Base-by-base conservation (phyloP, 1,284 basidiomycete species). In the Xerocomus amazonicus region DNA sequence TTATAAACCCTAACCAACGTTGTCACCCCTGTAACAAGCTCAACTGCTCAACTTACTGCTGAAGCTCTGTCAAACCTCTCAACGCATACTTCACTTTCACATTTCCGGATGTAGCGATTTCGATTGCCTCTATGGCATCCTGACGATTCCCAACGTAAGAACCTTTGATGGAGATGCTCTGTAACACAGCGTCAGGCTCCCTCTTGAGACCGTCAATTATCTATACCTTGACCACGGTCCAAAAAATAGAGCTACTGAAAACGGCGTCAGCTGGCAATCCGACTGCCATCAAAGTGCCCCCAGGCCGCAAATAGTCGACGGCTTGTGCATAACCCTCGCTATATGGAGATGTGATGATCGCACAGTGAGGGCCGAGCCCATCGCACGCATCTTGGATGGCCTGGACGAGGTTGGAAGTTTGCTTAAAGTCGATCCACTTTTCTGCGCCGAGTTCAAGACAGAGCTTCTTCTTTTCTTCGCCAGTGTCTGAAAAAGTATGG, bases 361-460 rank as follows among this genome's bases (percentile, higher is more conserved):
- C 80, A 10, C 84, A 80, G 62, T 94, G 90, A 1, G 90, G 82
- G 32, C 91, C 90, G 9, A 73, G 65, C 1, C 88, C 90, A 48
- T 77, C 87, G 0, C 86, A 87, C 1, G 79, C 77, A 8, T 72
- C 77, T 64, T 79, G 75, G 54, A 92, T 76, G 29, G 81, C 83
- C 35, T 67, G 70, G 29, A 84, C 79, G 48, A 89, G 71, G 59
- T 89, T 74, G 50, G 78, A 74, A 12, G 72, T 73, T 62, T 78
- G 75, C 58, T 76, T 81, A 73, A 90, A 92, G 72, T 95, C 90
- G 57, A 94, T 77, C 79, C 85, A 93, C 45, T 75, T 75, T 57
- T 88, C 83, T 0, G 89, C 89, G 39, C 92, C 91, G 46, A 92
- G 82, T 27, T 76, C 69, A 53, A 75, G 59, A 65, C 79, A 82